Evolutionary conservation across 2,329 filamentous ascomycete species (phyloP), one percentile per base, ranked within the genome.

Genomic region (Cladorrhinum sp.): DNA sequence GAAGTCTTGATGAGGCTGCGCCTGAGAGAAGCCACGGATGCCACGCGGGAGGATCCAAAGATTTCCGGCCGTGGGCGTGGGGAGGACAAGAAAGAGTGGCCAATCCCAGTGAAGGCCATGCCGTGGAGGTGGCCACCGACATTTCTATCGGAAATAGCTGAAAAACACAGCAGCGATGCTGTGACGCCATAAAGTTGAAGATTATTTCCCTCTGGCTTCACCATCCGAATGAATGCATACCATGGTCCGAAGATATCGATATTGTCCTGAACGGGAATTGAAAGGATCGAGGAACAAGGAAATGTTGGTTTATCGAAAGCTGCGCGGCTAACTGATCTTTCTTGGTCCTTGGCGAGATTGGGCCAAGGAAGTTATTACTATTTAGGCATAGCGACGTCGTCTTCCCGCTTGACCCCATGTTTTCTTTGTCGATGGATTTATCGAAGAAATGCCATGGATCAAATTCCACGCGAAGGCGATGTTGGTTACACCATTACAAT

Each of bases 281-380:
- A 9, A 36, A 36, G 32, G 12, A 16, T 10, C 12, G 32, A 36
- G 32, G 12, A 48, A 56, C 12, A 20, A 45, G 23, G 38, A 36
- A 38, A 45, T 23, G n/a, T 36, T 48, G 23, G 38, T 18, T 20
- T 25, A 45, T 45, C 25, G 51, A 62, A 48, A 55, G 20, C 24
- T 65, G 64, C 66, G 66, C 64, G 66, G 64, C 66, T 65, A 67
- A 60, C 56, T 54, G 54, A 64, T 64, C 60, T 61, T 53, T 55
- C 60, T 63, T 64, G 63, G 61, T 51, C 8, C 60, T 64, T 62
- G 61, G 63, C 63, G 58, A 45, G 2, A 20, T 55, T 57, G 12
- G 56, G 59, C 51, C 58, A 45, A 57, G 53, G 36, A 54, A 48
- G 49, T 55, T 48, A 50, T 38, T 57, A 53, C 50, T 16, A 6